Evolutionary conservation across 1,284 basidiomycete genomes (phyloP).

Genomic region (Ustilago esculenta): DNA sequence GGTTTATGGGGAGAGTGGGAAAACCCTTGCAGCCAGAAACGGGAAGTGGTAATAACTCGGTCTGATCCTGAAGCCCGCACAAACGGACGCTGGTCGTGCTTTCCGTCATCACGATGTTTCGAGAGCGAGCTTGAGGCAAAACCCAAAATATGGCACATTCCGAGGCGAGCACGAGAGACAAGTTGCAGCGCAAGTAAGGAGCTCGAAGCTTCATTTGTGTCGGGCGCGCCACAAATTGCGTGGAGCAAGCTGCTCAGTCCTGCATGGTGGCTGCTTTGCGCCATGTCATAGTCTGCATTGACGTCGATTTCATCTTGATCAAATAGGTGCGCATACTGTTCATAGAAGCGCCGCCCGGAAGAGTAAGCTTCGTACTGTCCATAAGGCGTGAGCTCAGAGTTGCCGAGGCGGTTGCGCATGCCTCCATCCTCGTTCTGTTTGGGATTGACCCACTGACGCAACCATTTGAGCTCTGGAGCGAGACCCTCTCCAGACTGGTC

Average conservation of each 20-base stretch:
- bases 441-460: conserved; percentile 26
- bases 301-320: conserved; percentile 13
- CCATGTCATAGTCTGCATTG: conserved; percentile 21
- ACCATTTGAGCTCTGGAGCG: conserved; percentile 29
- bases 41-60: conserved; percentile 35
- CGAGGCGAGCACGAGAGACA: conserved; percentile 2
- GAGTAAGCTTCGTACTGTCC: conserved; percentile 44
- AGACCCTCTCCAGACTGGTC: conserved; percentile 10
- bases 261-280: neutral
- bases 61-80: conserved; percentile 41
- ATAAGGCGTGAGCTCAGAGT: conserved; percentile 43
- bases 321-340: conserved; percentile 37
- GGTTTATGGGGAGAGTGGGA: conserved; percentile 13
- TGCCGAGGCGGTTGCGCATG: conserved; percentile 35
- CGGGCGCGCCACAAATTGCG: neutral
- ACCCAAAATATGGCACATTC: conserved; percentile 3
- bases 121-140: neutral
- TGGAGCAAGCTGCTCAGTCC: neutral
- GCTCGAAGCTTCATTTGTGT: neutral
- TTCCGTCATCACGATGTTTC: neutral
- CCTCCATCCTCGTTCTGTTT: conserved; percentile 40
- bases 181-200: neutral
- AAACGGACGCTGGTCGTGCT: conserved; percentile 15
- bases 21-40: conserved; percentile 47
- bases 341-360: conserved; percentile 38